Evolutionary conservation across 805 yeast species (phyloP), one percentile per base, ranked within the genome.

Genomic region (Lachancea dasiensis): DNA sequence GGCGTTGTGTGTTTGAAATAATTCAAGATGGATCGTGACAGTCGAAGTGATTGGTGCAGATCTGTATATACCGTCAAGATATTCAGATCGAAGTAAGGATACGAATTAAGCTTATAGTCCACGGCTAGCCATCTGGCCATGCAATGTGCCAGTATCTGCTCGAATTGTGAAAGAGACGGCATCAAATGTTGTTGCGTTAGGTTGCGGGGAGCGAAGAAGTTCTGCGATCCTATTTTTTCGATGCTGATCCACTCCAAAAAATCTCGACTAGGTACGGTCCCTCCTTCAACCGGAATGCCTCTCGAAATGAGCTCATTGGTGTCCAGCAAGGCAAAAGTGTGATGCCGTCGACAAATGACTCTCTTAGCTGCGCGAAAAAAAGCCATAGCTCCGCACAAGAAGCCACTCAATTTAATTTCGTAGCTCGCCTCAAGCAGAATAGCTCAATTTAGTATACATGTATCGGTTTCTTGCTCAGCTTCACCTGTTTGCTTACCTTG

Each of bases 71-170:
- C 36, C 18, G 47, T 46, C 13, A 54, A 45, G 18, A 58, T 45
- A 37, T 58, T 70, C 32, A 90, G 64, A 52, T 84, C 87, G 28
- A 72, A 68, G 51, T 79, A 79, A 1, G 89, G 90, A 49, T 76
- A 81, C 28, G 72, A 63, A 45, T 79, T 79, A 48, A 78, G 62
- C 57, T 79, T 77, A 55, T 81, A 83, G 54, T 83, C 80, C 6
- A 77, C 79, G 38, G 86, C 61, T 14, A 89, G 62, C 60, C 86
- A 83, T 38, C 89, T 65, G 0, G 96, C 96, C 40, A 90, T 63
- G 30, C 56, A 49, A 17, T 45, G 51, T 11, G 51, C 47, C 31
- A 50, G 26, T 13, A 46, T 29, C 2, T 52, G 50, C 14, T 49
- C 49, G 11, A 21, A 33, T 16, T 5, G 27, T 10, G 34, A 23